Percentiles rank a stretch among this genome's conserved stretches.
These are phyloP conservation scores for Solanum bulbocastanum DNA, from an alignment of 257 asterid species.

Conservation along the genomic window DNA sequence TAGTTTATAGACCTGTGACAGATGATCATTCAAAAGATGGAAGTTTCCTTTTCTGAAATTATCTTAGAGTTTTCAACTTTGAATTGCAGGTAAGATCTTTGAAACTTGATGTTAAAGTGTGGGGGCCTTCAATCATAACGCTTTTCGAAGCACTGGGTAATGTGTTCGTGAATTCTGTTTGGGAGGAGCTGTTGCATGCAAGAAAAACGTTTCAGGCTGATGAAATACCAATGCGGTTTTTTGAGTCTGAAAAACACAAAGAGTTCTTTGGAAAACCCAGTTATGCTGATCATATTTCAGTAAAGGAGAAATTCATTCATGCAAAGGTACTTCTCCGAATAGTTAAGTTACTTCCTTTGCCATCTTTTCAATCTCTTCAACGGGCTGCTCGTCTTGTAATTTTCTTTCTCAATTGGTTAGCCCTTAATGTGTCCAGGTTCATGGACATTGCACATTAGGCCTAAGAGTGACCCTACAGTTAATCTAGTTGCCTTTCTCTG, in stretches of 20 bases:
- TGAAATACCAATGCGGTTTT: conserved; percentile 75
- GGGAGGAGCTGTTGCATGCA: conserved; percentile 77
- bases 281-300: conserved; percentile 67
- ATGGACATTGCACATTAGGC: not conserved
- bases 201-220: conserved; percentile 79
- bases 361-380: not conserved
- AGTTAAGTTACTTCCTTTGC: not conserved
- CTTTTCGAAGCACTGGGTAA: conserved; percentile 82
- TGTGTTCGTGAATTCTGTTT: conserved; percentile 65
- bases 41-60: not conserved
- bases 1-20: not conserved
- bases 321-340: conserved; percentile 61
- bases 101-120: conserved; percentile 78
- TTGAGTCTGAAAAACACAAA: conserved; percentile 60
- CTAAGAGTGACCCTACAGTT: not conserved
- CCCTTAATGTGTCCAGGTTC: not conserved
- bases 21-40: not conserved
- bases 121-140: conserved; percentile 77
- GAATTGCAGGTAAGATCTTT: conserved; percentile 74
- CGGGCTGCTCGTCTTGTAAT: not conserved
- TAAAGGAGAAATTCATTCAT: conserved; percentile 81
- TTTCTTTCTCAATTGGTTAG: not conserved
- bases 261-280: conserved; percentile 65
- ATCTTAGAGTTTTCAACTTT: conserved; percentile 6
- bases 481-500: not conserved